These are phyloP conservation scores for Exserohilum turcica DNA, from an alignment of 2,329 filamentous ascomycete species.

Conservation along the genomic window DNA sequence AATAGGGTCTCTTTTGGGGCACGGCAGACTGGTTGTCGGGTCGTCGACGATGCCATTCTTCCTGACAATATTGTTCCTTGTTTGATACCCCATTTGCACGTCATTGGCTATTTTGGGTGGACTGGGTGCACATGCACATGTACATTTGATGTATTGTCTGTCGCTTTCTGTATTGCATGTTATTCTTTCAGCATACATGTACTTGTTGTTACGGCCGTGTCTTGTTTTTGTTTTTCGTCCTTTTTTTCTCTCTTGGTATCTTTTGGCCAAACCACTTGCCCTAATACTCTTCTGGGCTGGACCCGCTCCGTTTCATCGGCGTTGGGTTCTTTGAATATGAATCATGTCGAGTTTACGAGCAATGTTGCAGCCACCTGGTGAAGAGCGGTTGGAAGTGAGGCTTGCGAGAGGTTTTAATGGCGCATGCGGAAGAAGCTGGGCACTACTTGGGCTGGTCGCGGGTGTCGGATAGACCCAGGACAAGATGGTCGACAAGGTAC, in stretches of 20 bases:
- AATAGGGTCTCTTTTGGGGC: background rate
- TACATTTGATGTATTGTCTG: slow-evolving; percentile 18
- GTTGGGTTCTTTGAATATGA: slow-evolving; percentile 22
- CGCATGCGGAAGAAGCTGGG: background rate
- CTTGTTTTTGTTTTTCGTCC: slow-evolving; percentile 10
- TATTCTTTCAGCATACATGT: slow-evolving; percentile 17
- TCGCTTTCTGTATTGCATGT: slow-evolving; percentile 14
- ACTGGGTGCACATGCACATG: slow-evolving; percentile 22
- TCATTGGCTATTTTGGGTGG: slow-evolving; percentile 24
- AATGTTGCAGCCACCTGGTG: background rate
- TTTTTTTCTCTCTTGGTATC: slow-evolving; percentile 26
- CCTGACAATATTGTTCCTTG: slow-evolving; percentile 16
- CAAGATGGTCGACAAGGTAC: background rate
- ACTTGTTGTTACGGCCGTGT: slow-evolving; percentile 16
- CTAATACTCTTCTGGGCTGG: slow-evolving; percentile 38
- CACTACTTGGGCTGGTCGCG: background rate
- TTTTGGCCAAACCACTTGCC: slow-evolving; percentile 25
- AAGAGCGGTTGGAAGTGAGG: slow-evolving; percentile 7
- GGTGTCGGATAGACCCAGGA: background rate
- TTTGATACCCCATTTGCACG: slow-evolving; percentile 29
- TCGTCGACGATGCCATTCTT: slow-evolving; percentile 16
- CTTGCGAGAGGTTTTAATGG: background rate
- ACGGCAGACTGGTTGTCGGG: background rate
- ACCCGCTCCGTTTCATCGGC: slow-evolving; percentile 23
- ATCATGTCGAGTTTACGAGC: slow-evolving; percentile 8